Percentiles rank a stretch among this genome's conserved stretches.
These are phyloP conservation scores for Kwoniella shivajii DNA, from an alignment of 1,284 basidiomycete species.

Conservation along the genomic window DNA sequence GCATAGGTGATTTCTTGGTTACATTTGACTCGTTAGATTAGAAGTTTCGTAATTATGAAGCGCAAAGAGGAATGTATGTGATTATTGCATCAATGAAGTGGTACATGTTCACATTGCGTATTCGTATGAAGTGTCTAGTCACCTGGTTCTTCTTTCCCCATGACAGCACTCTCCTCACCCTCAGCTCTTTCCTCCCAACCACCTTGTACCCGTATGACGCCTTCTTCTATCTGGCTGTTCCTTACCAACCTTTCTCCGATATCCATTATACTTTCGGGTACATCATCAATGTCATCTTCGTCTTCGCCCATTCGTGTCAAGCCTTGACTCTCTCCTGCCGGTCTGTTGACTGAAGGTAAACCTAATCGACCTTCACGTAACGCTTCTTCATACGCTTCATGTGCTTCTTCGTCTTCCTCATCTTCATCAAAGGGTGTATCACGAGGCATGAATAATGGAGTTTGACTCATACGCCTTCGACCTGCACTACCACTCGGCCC, in stretches of 20 bases:
- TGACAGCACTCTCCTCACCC: constrained; percentile 47
- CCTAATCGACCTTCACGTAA: constrained; percentile 41
- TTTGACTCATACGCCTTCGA: constrained; percentile 18
- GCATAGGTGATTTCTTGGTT: not conserved
- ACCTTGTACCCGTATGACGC: constrained; percentile 39
- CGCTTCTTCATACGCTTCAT: constrained; percentile 43
- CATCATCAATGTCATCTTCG: constrained; percentile 50
- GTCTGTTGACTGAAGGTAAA: constrained; percentile 38
- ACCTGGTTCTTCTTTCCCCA: constrained; percentile 47
- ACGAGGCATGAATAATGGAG: constrained; percentile 47
- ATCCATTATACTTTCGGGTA: constrained; percentile 44
- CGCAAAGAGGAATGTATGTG: not conserved
- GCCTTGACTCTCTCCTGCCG: constrained; percentile 31
- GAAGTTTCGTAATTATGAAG: not conserved
- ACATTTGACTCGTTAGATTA: not conserved
- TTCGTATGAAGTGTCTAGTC: too few relatives aligned
- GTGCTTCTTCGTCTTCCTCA: constrained; percentile 52
- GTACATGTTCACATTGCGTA: not conserved
- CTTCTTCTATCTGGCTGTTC: constrained; percentile 47
- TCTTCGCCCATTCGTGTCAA: constrained; percentile 36
- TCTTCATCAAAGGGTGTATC: constrained; percentile 49
- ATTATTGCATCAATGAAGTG: not conserved
- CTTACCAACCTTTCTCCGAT: constrained; percentile 44
- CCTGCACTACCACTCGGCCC: constrained; percentile 19
- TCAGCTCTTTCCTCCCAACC: constrained; percentile 49